Evolutionary conservation across 768 basidiomycete species (phyloP).

Genomic region (Tephrocybe sp.): DNA sequence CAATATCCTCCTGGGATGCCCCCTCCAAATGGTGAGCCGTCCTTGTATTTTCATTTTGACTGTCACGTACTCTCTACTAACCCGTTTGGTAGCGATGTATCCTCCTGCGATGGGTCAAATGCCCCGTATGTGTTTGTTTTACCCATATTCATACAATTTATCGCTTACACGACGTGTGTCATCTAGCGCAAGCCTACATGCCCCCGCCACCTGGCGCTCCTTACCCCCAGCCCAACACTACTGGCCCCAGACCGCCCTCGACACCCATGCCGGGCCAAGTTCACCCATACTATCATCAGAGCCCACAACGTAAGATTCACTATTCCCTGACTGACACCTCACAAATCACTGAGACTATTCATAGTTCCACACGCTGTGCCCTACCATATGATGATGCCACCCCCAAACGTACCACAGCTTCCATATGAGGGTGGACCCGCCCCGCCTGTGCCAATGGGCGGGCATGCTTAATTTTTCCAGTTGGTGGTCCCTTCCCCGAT

Average conservation of each 20-base stretch:
- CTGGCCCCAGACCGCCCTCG: slow-evolving; percentile 79
- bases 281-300: slow-evolving; percentile 86
- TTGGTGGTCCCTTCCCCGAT: background rate
- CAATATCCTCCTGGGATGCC: slow-evolving; percentile 78
- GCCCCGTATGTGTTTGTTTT: slow-evolving; percentile 60
- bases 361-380: slow-evolving; percentile 83
- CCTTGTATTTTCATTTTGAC: slow-evolving; percentile 1
- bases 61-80: no score
- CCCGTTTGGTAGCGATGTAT: slow-evolving; percentile 63
- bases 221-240: slow-evolving; percentile 77
- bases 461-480: slow-evolving; percentile 58
- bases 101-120: slow-evolving; percentile 82
- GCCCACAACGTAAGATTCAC: slow-evolving; percentile 67
- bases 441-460: slow-evolving; percentile 75
- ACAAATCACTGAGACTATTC: slow-evolving; percentile 28
- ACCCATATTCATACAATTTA: background rate
- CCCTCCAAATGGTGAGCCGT: slow-evolving; percentile 66
- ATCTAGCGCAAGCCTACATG: slow-evolving; percentile 79
- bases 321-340: slow-evolving; percentile 18
- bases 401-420: slow-evolving; percentile 66
- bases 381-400: slow-evolving; percentile 92
- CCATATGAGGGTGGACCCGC: slow-evolving; percentile 71
- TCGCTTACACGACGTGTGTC: slow-evolving; percentile 5
- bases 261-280: slow-evolving; percentile 86
- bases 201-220: slow-evolving; percentile 62